These are phyloP conservation scores for Comarum palustre DNA, from an alignment of 306 rosid genomes.

Conservation along the genomic window DNA sequence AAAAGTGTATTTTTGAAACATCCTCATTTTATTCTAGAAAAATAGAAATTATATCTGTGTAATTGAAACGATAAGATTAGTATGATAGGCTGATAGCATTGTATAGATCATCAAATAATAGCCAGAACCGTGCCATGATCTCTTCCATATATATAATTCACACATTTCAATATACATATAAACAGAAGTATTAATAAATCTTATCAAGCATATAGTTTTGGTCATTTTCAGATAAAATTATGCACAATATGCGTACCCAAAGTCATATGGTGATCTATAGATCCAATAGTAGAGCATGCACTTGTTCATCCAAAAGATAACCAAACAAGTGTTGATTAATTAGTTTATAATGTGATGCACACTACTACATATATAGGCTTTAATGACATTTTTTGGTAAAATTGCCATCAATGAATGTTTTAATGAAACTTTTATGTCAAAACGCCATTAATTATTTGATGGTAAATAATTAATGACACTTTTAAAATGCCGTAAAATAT, in stretches of 20 bases:
- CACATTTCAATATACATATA: not conserved
- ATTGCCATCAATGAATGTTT: too few species aligned
- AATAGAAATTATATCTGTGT: not conserved
- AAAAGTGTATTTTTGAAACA: not conserved
- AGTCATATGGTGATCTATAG: not conserved
- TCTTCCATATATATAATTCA: not conserved
- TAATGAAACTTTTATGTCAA: too few species aligned
- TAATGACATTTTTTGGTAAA: too few species aligned
- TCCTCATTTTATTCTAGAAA: not conserved
- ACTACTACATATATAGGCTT: too few species aligned
- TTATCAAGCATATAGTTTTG: not conserved
- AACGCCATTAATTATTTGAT: too few species aligned
- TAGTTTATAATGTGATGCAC: not conserved
- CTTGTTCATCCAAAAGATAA: not conserved
- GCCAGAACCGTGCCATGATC: not conserved
- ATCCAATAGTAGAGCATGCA: not conserved
- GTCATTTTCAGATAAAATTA: not conserved
- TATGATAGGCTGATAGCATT: not conserved
- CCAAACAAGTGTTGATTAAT: not conserved
- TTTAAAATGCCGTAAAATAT: too few species aligned
- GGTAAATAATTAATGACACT: too few species aligned
- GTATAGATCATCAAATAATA: not conserved
- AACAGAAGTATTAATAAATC: not conserved
- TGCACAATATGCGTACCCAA: not conserved
- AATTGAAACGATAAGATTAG: not conserved